Conservation (phyloP, 2,329 filamentous ascomycete genomes). For the Byssothecium circinans region DNA sequence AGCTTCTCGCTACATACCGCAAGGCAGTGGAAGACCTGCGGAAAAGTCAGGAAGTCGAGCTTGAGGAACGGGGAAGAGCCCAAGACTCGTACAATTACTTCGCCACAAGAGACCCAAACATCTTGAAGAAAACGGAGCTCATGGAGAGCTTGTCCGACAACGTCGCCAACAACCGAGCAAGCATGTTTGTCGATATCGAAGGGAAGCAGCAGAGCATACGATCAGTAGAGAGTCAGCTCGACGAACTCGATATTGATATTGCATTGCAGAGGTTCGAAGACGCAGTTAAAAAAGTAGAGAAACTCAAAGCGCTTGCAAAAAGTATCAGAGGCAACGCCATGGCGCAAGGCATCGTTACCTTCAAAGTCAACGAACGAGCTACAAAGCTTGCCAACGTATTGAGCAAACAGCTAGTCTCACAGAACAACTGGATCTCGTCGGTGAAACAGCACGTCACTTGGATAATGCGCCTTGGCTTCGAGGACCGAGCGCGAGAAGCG, state of each 20-base stretch:
- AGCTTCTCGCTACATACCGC: slow-evolving; percentile 83
- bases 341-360: slow-evolving; percentile 88
- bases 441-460: slow-evolving; percentile 81
- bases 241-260: slow-evolving; percentile 94
- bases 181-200: slow-evolving; percentile 89
- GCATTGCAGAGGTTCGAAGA: slow-evolving; percentile 86
- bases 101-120: slow-evolving; percentile 73
- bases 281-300: slow-evolving; percentile 81
- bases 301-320: slow-evolving; percentile 75
- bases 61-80: slow-evolving; percentile 81
- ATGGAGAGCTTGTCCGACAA: slow-evolving; percentile 70
- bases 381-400: slow-evolving; percentile 75
- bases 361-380: slow-evolving; percentile 86
- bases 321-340: slow-evolving; percentile 82
- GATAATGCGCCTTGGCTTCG: slow-evolving; percentile 84
- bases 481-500: slow-evolving; percentile 83
- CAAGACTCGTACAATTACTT: slow-evolving; percentile 86
- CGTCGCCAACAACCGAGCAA: slow-evolving; percentile 69
- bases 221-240: slow-evolving; percentile 93
- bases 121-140: slow-evolving; percentile 77
- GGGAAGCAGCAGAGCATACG: slow-evolving; percentile 94
- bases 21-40: slow-evolving; percentile 92
- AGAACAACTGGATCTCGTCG: slow-evolving; percentile 73
- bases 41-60: slow-evolving; percentile 80
- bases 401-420: slow-evolving; percentile 74